Conservation (phyloP, 1,284 basidiomycete species). For the Pterula multifida region DNA sequence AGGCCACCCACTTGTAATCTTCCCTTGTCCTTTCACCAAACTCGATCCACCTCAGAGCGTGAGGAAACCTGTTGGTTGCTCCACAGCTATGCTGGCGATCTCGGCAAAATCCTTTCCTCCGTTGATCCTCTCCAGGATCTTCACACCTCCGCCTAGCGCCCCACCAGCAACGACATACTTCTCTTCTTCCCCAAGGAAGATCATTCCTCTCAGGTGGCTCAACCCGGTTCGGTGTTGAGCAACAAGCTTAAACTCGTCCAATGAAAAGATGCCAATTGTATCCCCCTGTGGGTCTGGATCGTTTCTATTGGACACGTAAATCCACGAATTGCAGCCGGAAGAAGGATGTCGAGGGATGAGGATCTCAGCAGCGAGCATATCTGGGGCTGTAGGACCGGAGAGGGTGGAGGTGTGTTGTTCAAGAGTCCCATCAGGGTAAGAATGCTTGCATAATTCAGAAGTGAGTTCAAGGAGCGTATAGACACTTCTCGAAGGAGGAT, state of each 20-base stretch:
- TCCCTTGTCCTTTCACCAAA: background rate
- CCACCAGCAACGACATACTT: conserved; percentile 39
- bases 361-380: conserved; percentile 47
- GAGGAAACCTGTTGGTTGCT: conserved; percentile 33
- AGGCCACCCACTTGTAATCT: no score
- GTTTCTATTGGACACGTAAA: conserved; percentile 56
- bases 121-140: conserved; percentile 37
- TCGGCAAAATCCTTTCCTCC: conserved; percentile 31
- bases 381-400: conserved; percentile 3
- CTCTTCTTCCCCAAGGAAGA: conserved; percentile 36
- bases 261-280: conserved; percentile 45
- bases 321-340: conserved; percentile 31
- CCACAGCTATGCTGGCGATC: conserved; percentile 24
- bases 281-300: conserved; percentile 50
- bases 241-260: conserved; percentile 30
- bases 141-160: conserved; percentile 32
- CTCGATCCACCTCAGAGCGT: conserved; percentile 22
- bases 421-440: conserved; percentile 12
- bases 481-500: conserved; percentile 15
- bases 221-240: conserved; percentile 38
- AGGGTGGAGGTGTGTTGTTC: conserved; percentile 22
- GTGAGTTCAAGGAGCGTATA: conserved; percentile 59
- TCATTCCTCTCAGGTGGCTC: conserved; percentile 38
- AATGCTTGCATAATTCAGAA: conserved; percentile 41
- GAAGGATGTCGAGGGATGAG: conserved; percentile 34